phyloP scores from a whole-genome alignment of 73 alveolate genomes.

The Uronychia setigera region DNA sequence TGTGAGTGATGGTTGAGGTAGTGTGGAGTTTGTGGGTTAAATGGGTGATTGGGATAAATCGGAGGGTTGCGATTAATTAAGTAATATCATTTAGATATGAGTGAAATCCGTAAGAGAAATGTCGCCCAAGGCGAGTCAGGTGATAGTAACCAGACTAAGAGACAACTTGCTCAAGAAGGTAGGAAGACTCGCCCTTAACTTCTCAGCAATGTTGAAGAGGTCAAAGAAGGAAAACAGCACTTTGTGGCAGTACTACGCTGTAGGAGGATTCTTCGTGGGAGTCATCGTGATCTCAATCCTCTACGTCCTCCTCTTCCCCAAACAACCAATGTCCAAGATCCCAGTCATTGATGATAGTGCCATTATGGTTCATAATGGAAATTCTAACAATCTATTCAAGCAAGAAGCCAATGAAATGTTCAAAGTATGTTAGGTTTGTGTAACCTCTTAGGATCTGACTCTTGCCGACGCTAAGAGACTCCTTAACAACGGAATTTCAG shows the following conservation, averaged over 20 bases:
- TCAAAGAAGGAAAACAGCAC: slow-evolving; percentile 23
- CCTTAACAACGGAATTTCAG: slow-evolving; percentile 57
- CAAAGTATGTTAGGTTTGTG: slow-evolving; percentile 11
- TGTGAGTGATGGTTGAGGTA: slow-evolving; percentile 8
- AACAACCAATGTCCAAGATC: slow-evolving; percentile 38
- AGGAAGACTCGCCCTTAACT: not conserved
- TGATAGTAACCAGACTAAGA: not conserved
- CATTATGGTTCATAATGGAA: slow-evolving; percentile 55
- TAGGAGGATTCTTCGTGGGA: slow-evolving; percentile 49
- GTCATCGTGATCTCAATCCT: slow-evolving; percentile 39
- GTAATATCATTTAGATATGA: slow-evolving; percentile 10
- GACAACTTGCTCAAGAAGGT: not conserved
- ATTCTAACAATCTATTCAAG: slow-evolving; percentile 11
- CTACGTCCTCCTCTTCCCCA: slow-evolving; percentile 57
- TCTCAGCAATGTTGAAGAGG: slow-evolving; percentile 46
- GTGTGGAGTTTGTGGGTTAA: slow-evolving; percentile 31
- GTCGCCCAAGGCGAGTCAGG: not conserved
- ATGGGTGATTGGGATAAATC: no score
- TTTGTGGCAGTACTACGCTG: slow-evolving; percentile 41
- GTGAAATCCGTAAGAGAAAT: not conserved
- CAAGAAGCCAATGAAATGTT: slow-evolving; percentile 31
- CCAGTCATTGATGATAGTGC: slow-evolving; percentile 48
- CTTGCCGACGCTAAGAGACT: slow-evolving; percentile 54
- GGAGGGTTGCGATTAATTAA: no score
- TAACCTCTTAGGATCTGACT: slow-evolving; percentile 41